Evolutionary conservation across 441 rosid species (phyloP).

Genomic region (Erysimum cheiri): DNA sequence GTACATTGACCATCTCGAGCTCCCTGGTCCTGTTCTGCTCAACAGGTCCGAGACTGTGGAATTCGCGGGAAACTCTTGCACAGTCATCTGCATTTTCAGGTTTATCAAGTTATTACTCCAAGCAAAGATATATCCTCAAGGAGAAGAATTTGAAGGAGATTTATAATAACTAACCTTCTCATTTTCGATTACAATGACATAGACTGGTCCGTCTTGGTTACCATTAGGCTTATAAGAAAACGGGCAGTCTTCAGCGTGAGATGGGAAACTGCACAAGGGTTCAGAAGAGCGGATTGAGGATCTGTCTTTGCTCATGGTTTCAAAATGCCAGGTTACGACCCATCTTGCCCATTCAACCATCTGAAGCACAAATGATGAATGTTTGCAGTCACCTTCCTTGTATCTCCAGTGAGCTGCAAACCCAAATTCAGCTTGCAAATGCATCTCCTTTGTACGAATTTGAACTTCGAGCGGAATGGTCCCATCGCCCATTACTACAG

Average conservation of each 20-base stretch:
- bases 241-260: slow-evolving; percentile 75
- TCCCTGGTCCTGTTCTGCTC: slow-evolving; percentile 71
- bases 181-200: slow-evolving; percentile 77
- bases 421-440: slow-evolving; percentile 94
- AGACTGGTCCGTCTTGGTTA: slow-evolving; percentile 74
- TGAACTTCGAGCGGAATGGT: slow-evolving; percentile 86
- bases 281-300: slow-evolving; percentile 55
- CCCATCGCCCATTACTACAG: slow-evolving; percentile 80
- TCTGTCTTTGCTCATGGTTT: slow-evolving; percentile 73
- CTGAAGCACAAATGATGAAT: slow-evolving; percentile 85
- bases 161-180: slow-evolving; percentile 64
- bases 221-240: slow-evolving; percentile 70
- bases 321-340: slow-evolving; percentile 94
- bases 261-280: slow-evolving; percentile 70
- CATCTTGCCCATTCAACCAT: slow-evolving; percentile 99
- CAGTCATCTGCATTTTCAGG: slow-evolving; percentile 76
- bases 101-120: slow-evolving; percentile 7
- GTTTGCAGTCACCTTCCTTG: slow-evolving; percentile 86
- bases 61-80: slow-evolving; percentile 79
- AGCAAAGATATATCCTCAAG: neutral
- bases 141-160: neutral
- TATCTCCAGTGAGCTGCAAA: slow-evolving; percentile 99
- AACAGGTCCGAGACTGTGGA: slow-evolving; percentile 79
- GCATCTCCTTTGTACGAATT: slow-evolving; percentile 92
- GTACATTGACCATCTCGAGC: slow-evolving; percentile 72